phyloP scores from a whole-genome alignment of 208 protist genomes.

The Trypanosomatidae sp. region DNA sequence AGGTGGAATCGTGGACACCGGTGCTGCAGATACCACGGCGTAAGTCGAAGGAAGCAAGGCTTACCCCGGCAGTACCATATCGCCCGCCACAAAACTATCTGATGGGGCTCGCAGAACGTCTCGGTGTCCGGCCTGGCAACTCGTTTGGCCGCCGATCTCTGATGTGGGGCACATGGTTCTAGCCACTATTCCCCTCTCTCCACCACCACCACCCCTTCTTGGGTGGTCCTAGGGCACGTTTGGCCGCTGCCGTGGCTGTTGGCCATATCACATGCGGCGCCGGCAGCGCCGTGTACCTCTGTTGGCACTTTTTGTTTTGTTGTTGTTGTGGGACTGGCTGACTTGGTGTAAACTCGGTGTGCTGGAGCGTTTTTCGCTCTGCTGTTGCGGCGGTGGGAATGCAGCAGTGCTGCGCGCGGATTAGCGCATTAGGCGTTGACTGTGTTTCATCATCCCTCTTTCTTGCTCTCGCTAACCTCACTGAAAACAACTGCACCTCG shows the following conservation, averaged over 20 bases:
- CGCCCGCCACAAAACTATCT: conserved; percentile 79
- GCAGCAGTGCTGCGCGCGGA: neutral
- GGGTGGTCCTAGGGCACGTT: neutral
- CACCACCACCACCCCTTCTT: neutral
- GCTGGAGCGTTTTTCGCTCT: neutral
- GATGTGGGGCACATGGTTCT: conserved; percentile 93
- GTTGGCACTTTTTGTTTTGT: neutral
- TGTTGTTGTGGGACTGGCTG: neutral
- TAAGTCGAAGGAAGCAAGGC: conserved; percentile 10
- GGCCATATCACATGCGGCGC: neutral
- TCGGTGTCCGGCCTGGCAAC: conserved; percentile 76
- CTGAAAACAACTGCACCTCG: neutral
- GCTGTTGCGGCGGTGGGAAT: neutral
- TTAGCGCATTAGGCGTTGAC: neutral
- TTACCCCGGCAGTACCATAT: conserved; percentile 61
- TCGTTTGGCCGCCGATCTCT: conserved; percentile 78
- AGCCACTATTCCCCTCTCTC: neutral
- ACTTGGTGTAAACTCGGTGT: neutral
- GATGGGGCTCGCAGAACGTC: conserved; percentile 84
- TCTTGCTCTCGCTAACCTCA: neutral
- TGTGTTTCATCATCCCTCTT: neutral
- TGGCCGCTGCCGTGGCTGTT: neutral
- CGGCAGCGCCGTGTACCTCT: neutral
- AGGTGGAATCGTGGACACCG: conserved; percentile 39
- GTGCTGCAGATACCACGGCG: conserved; percentile 61